Base-by-base conservation (phyloP, 768 basidiomycete genomes). In the Tylopilus vinaceipallidus region DNA sequence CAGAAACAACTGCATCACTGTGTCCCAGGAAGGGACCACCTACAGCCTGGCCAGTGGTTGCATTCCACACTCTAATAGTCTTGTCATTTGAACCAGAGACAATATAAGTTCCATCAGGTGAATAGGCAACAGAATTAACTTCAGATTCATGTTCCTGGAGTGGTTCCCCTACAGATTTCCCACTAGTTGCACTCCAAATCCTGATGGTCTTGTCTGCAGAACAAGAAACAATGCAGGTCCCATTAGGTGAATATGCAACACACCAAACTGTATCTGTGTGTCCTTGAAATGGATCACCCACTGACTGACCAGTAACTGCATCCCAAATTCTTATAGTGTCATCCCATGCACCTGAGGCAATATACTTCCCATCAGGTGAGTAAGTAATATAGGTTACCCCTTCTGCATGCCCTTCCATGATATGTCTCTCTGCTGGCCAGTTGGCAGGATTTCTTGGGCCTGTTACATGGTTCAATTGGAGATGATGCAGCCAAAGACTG, bases 11-110 rank as follows among this genome's bases (percentile, higher is more conserved):
- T 3, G 3, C 3, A 29, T 2, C 8, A 4, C 2, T 34, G 4
- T 57, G 55, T 8, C 45, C 55, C 2, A 43, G 7, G 9, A 57
- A 37, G 40, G 49, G 49, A 22, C 12, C 49, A 19, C 11, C 19
- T 4, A 49, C 9, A 55, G 13, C 17, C 0, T 23, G 5, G 11
- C 27, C 11, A 5, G 27, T 7, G 33, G 33, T 13, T 42, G 30
- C n/a, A n/a, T n/a, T n/a, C n/a, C n/a, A n/a, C n/a, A n/a, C n/a
- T n/a, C n/a, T n/a, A n/a, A n/a, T n/a, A n/a, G n/a, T n/a, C n/a
- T n/a, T n/a, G n/a, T n/a, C n/a, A n/a, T n/a, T n/a, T n/a, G n/a
- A n/a, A n/a, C n/a, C n/a, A n/a, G n/a, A n/a, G n/a, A n/a, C n/a
- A n/a, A n/a, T n/a, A n/a, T n/a, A n/a, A n/a, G n/a, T n/a, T n/a